Evolutionary conservation across 345 rosid genomes (phyloP).

Genomic region (Eucalyptus lansdowneana): DNA sequence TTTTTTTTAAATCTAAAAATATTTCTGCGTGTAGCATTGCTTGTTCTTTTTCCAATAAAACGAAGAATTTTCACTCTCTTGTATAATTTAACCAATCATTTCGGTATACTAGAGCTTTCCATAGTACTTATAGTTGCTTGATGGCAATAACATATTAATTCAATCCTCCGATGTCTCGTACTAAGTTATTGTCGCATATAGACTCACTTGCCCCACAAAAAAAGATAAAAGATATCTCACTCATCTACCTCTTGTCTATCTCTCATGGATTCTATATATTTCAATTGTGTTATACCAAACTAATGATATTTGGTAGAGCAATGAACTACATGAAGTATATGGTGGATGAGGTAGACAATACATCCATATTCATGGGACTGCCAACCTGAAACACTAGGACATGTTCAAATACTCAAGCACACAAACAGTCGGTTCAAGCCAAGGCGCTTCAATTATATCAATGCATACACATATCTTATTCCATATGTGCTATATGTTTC

Average conservation of each 20-base stretch:
- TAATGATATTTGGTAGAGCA: not conserved
- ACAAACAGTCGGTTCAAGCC: not conserved
- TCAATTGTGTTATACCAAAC: not conserved
- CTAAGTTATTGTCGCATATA: not conserved
- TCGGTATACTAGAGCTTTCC: not conserved
- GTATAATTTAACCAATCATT: not conserved
- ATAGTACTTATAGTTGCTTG: accelerated
- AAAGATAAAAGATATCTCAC: accelerated
- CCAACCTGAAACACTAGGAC: not conserved
- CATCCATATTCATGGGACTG: not conserved
- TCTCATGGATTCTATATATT: no score
- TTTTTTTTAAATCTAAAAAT: not conserved
- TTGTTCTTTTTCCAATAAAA: not conserved
- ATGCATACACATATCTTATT: not conserved
- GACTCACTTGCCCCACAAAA: not conserved
- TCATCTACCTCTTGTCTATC: no score
- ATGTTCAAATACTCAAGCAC: not conserved
- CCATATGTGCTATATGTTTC: not conserved
- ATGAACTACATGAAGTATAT: not conserved
- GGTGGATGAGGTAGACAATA: not conserved
- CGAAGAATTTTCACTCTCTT: not conserved
- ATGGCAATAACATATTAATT: not conserved
- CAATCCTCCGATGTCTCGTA: not conserved
- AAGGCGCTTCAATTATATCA: not conserved
- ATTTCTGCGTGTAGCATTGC: not conserved